Base-by-base conservation (phyloP, 169 alveolate species). In the Cyclospora cayetanensis region DNA sequence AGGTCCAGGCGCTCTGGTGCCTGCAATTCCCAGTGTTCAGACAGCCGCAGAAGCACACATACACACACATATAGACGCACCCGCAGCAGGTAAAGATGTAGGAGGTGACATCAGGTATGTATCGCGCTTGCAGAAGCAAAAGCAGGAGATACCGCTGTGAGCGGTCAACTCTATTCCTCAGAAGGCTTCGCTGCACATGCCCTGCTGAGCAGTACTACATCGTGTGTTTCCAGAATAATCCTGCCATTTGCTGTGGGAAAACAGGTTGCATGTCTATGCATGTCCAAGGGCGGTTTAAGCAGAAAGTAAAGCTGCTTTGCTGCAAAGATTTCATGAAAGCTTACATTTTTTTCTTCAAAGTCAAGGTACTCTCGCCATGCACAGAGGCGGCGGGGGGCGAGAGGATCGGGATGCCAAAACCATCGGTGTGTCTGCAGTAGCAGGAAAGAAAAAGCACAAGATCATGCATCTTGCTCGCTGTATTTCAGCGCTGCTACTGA, bases 401-500 rank as follows among this genome's bases (percentile, higher is more conserved):
- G 85, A 22, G 94, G 94, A 60, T 77, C 94, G 11, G 94, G 94
- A 52, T 91, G 94, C 89, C 90, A 91, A 20, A 91, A 91, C 92
- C 92, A 91, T 22, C 94, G 70, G 79, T 65, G 91, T 15, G n/a
- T 39, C 94, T 83, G 83, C 39, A 37, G 29, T 41, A 43, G 18
- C 88, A 65, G 35, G 41, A 39, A 9, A 50, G 60, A 50, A 50
- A 50, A 11, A 11, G 60, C n/a, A n/a, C n/a, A n/a, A n/a, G n/a
- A n/a, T n/a, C n/a, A n/a, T n/a, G n/a, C n/a, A n/a, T n/a, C n/a
- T n/a, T n/a, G n/a, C n/a, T n/a, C n/a, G n/a, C n/a, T n/a, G n/a
- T n/a, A n/a, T n/a, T n/a, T n/a, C n/a, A 20, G 31, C 41, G 68
- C 68, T 77, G 50, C 66, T 76, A 65, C 66, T n/a, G 86, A n/a